Evolutionary conservation across 2,329 filamentous ascomycete species (phyloP), one percentile per base, ranked within the genome.

Genomic region (Phialocephala sp.): DNA sequence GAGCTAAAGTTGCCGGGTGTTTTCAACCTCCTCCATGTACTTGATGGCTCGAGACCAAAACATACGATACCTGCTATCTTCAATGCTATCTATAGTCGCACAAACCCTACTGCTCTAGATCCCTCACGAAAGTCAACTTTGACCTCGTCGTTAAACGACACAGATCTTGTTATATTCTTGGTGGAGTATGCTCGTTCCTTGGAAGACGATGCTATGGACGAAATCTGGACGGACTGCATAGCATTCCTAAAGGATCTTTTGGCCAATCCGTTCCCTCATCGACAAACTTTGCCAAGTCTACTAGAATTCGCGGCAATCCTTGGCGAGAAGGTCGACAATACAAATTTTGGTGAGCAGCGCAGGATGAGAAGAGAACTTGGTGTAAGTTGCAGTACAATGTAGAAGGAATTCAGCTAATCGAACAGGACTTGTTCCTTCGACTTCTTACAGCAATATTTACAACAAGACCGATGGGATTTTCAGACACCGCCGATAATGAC

Each of bases 121-220:
- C 85, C 90, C 2, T 85, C 87, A 18, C 87, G 93, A 56, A 93
- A 93, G 77, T 98, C 94, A 18, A 96, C 92, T 1, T 82, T 98
- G 76, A 97, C 94, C 0, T 91, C 95, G 20, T 90, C 92, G 57
- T 80, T 99, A 11, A 88, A 89, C 62, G 93, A 97, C 73, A 86
- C 87, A 0, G 94, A 97, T 73, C 82, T 99, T 12, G 92, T 94
- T 9, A 87, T 91, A 9, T 99, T 99, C 77, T 79, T 98, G 54
- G 91, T 97, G 8, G 91, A 95, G 68, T 99, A 99, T 77, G 90
- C 93, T 0, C 87, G 87, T 36, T 95, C 94, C 0, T 83, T 98
- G 14, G 95, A 99, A 74, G 95, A 99, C 73, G 95, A 99, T 80
- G 91, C 95, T 18, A 94, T 97, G 85, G 95, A 99, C 73, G 95